A percentile compares a stretch with the other conserved stretches of the same genome.
These are phyloP conservation scores for Chlorella variabilis DNA, from an alignment of 163 green algal genomes.

Conservation along the genomic window DNA sequence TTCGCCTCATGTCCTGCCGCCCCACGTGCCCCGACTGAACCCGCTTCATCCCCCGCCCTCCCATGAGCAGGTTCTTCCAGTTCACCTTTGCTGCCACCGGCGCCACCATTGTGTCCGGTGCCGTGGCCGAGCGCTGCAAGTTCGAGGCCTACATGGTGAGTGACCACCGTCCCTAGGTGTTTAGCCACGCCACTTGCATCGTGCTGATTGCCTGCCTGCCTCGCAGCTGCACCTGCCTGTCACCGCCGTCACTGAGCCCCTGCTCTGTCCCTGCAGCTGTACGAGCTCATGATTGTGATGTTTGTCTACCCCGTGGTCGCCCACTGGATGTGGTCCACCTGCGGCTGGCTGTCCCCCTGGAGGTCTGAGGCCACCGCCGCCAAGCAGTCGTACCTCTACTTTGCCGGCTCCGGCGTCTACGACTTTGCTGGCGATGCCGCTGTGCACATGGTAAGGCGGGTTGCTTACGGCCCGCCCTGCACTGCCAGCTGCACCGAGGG, in stretches of 20 bases:
- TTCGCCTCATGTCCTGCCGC: too few species aligned
- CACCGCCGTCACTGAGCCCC: conserved; percentile 38
- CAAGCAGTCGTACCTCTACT: conserved; percentile 39
- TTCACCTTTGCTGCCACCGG: conserved; percentile 79
- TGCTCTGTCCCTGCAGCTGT: conserved; percentile 44
- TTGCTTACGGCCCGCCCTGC: background rate
- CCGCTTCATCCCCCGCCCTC: too few species aligned
- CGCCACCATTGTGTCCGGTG: conserved; percentile 82
- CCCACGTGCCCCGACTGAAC: too few species aligned
- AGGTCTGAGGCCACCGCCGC: conserved; percentile 27
- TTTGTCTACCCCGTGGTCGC: conserved; percentile 91
- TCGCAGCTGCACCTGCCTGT: conserved; percentile 28
- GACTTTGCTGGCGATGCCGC: conserved; percentile 83
- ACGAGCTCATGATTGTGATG: conserved; percentile 84
- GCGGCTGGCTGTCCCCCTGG: conserved; percentile 65
- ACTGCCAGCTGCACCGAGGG: background rate
- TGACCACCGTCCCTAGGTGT: background rate
- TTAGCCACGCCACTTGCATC: background rate
- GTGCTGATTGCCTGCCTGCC: background rate
- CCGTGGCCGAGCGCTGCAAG: conserved; percentile 78
- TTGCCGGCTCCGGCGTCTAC: conserved; percentile 65
- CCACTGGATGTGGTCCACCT: conserved; percentile 80
- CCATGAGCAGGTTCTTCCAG: conserved; percentile 86
- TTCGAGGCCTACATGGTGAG: conserved; percentile 56
- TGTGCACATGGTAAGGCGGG: conserved; percentile 73